Evolutionary conservation across 1,284 basidiomycete genomes (phyloP).

Genomic region (Boletus sp.): DNA sequence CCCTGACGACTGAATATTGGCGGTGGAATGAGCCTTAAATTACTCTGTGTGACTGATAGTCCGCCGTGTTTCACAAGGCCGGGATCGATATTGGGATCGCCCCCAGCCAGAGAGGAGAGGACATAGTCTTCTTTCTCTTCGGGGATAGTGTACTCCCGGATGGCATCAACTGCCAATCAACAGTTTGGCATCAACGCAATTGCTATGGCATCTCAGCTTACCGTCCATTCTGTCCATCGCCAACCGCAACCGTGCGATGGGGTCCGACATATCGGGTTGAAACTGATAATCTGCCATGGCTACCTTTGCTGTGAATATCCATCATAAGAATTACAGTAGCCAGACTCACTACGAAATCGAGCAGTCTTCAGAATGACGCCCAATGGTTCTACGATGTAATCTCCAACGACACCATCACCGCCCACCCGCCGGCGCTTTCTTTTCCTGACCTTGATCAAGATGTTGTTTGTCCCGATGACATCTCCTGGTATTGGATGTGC

Average conservation of each 20-base stretch:
- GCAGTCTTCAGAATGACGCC: slow-evolving; percentile 81
- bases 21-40: slow-evolving; percentile 75
- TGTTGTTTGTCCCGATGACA: slow-evolving; percentile 70
- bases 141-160: slow-evolving; percentile 66
- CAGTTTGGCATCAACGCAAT: background rate
- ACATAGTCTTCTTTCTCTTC: slow-evolving; percentile 64
- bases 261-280: slow-evolving; percentile 69
- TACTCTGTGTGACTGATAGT: slow-evolving; percentile 41
- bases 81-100: slow-evolving; percentile 39
- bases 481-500: slow-evolving; percentile 82
- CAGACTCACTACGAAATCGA: slow-evolving; percentile 79
- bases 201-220: slow-evolving; percentile 34
- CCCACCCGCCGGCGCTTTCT: slow-evolving; percentile 50
- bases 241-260: slow-evolving; percentile 62
- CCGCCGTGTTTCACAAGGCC: slow-evolving; percentile 14
- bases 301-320: slow-evolving; percentile 34
- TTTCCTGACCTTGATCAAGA: slow-evolving; percentile 79
- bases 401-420: slow-evolving; percentile 50
- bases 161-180: slow-evolving; percentile 58
- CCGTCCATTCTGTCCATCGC: slow-evolving; percentile 82
- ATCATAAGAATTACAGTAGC: background rate
- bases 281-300: slow-evolving; percentile 94
- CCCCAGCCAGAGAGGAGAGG: slow-evolving; percentile 28
- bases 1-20: slow-evolving; percentile 80
- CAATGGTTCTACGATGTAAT: slow-evolving; percentile 77